Percentiles rank a stretch among this genome's conserved stretches.
These are phyloP conservation scores for Termitomyces sp. DNA, from an alignment of 768 basidiomycete species.

Conservation along the genomic window DNA sequence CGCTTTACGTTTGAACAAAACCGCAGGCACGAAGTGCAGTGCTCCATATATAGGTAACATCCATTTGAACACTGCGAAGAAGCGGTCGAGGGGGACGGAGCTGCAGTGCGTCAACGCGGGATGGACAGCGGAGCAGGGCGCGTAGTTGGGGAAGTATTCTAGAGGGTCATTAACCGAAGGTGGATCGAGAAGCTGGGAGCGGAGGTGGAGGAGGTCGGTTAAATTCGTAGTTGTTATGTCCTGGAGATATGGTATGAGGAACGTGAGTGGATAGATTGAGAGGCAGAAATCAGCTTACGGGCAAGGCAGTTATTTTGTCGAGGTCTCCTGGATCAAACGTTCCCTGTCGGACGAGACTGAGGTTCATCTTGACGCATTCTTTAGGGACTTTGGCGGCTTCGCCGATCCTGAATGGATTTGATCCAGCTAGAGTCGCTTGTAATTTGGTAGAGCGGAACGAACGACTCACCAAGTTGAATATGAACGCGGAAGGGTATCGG, in stretches of 20 bases:
- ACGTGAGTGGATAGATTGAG: neutral
- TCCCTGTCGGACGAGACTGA: conserved; percentile 51
- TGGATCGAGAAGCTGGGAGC: conserved; percentile 29
- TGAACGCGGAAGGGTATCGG: conserved; percentile 77
- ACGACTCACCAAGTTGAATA: conserved; percentile 63
- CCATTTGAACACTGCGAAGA: conserved; percentile 78
- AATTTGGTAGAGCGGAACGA: neutral
- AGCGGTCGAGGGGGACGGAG: conserved; percentile 58
- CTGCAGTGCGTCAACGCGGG: conserved; percentile 61
- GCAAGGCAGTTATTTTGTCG: conserved; percentile 42
- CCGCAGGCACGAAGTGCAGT: conserved; percentile 80
- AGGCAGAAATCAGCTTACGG: conserved; percentile 25
- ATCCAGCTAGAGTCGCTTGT: neutral
- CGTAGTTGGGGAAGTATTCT: conserved; percentile 45
- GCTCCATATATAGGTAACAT: conserved; percentile 84
- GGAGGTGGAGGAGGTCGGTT: conserved; percentile 38
- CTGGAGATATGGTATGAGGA: conserved; percentile 18
- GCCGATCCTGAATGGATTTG: conserved; percentile 48
- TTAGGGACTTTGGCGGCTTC: conserved; percentile 60
- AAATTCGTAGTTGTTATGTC: conserved; percentile 51
- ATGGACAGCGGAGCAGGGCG: conserved; percentile 71
- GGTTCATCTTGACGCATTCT: conserved; percentile 57
- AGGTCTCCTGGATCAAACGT: conserved; percentile 51
- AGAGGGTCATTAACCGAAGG: conserved; percentile 13
- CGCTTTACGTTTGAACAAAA: conserved; percentile 71